A percentile compares a stretch with the other conserved stretches of the same genome.
These are phyloP conservation scores for Lenzites betulinus DNA, from an alignment of 768 basidiomycete genomes.

Conservation along the genomic window DNA sequence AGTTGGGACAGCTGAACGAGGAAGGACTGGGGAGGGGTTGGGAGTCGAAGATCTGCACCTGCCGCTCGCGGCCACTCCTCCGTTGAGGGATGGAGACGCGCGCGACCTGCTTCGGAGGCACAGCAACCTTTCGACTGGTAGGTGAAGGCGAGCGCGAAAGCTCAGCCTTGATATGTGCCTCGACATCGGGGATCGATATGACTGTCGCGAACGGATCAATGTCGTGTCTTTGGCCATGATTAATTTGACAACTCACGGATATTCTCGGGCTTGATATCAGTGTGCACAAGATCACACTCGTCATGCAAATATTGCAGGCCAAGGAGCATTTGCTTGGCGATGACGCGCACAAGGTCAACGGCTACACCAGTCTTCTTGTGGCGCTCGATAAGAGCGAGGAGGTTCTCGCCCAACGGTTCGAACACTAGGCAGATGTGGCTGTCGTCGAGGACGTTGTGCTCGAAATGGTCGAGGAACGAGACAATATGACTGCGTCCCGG, in stretches of 20 bases:
- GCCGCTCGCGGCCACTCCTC: constrained; percentile 50
- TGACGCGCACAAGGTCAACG: constrained; percentile 77
- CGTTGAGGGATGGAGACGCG: constrained; percentile 63
- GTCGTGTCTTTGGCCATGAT: no score
- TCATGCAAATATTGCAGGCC: constrained; percentile 92
- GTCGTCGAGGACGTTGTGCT: constrained; percentile 69
- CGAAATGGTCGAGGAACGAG: constrained; percentile 88
- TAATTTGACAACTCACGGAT: constrained; percentile 75
- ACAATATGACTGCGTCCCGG: constrained; percentile 82
- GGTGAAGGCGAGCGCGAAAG: constrained; percentile 68
- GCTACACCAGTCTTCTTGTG: constrained; percentile 86
- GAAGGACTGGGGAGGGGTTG: constrained; percentile 70
- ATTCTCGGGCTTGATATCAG: constrained; percentile 94
- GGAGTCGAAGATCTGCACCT: constrained; percentile 82
- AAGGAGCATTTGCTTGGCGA: constrained; percentile 83
- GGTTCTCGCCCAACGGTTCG: constrained; percentile 80
- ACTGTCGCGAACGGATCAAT: constrained; percentile 48
- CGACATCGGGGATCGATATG: constrained; percentile 81
- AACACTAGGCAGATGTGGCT: constrained; percentile 91
- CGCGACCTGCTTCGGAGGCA: constrained; percentile 67
- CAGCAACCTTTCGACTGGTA: constrained; percentile 77
- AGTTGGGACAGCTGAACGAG: constrained; percentile 31
- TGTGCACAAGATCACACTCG: constrained; percentile 91
- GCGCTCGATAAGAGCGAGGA: constrained; percentile 72
- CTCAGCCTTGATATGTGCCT: constrained; percentile 70